A percentile compares a stretch with the other conserved stretches of the same genome.
Conservation (phyloP, 768 basidiomycete genomes). For the Rhodosporidiobolus odoratus region DNA sequence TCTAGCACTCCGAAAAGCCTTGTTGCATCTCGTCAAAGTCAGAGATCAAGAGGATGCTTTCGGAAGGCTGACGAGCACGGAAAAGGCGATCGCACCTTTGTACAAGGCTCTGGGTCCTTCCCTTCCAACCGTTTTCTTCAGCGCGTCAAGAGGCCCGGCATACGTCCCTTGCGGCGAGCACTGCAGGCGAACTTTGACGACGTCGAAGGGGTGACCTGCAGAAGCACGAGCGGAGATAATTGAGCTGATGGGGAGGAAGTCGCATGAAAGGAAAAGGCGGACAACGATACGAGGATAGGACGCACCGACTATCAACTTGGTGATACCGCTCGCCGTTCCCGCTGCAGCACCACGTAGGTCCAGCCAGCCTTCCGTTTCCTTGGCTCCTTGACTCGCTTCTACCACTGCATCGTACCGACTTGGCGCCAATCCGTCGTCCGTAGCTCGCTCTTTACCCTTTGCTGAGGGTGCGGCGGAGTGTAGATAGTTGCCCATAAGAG, state of each 20-base stretch:
- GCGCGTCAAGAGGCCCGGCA: slow-evolving; percentile 58
- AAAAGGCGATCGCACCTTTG: slow-evolving; percentile 49
- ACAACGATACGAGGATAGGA: not conserved
- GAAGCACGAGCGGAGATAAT: not conserved
- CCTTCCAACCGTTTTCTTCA: slow-evolving; percentile 56
- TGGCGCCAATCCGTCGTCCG: too few species aligned
- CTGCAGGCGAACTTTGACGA: slow-evolving; percentile 67
- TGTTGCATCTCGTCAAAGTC: too few species aligned
- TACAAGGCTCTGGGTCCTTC: slow-evolving; percentile 63
- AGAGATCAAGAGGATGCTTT: too few species aligned
- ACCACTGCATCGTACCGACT: not conserved
- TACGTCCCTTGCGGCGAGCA: slow-evolving; percentile 64
- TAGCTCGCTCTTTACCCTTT: not conserved
- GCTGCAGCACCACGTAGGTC: slow-evolving; percentile 37
- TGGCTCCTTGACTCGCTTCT: not conserved
- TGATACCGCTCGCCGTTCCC: slow-evolving; percentile 35
- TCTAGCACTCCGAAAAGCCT: not conserved
- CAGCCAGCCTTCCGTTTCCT: not conserved
- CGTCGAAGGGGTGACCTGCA: slow-evolving; percentile 53
- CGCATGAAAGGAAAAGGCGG: not conserved
- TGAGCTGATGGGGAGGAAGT: not conserved
- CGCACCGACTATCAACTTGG: slow-evolving; percentile 39
- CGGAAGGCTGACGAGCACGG: not conserved
- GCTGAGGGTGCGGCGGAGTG: not conserved
- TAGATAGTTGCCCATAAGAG: too few species aligned